Conservation (phyloP, 106 monocot genomes). For the Dactylorhiza incarnata region DNA sequence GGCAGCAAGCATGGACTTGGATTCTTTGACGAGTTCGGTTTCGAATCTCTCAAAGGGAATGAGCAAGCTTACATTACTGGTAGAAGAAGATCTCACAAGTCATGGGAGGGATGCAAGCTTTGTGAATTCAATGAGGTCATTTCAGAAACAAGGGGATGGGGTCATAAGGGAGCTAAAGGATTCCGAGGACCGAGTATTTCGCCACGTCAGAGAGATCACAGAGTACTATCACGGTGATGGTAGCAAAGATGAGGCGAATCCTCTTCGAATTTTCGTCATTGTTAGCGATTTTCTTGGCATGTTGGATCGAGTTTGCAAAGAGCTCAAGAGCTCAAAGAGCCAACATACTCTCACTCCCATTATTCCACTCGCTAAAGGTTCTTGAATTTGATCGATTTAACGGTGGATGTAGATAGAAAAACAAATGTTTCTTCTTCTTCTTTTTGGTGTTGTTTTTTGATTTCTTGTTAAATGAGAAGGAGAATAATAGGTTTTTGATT, state of each 20-base stretch:
- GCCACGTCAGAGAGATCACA: constrained; percentile 57
- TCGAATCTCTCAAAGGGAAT: constrained; percentile 50
- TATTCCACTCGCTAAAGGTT: neutral
- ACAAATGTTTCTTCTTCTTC: neutral
- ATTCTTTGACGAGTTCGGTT: constrained; percentile 47
- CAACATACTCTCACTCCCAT: too few relatives aligned
- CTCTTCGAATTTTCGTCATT: constrained; percentile 60
- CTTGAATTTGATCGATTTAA: constrained; percentile 3
- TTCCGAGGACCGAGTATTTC: constrained; percentile 36
- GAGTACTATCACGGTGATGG: constrained; percentile 82
- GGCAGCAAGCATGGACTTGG: constrained; percentile 70
- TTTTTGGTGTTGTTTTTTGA: neutral
- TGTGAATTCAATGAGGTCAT: constrained; percentile 30
- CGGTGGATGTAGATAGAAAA: neutral
- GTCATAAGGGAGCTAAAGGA: constrained; percentile 40
- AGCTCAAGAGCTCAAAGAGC: constrained; percentile 28
- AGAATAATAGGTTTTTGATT: neutral
- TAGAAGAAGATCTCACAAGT: constrained; percentile 18
- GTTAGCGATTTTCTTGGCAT: constrained; percentile 68
- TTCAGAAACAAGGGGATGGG: constrained; percentile 31
- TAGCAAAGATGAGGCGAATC: constrained; percentile 63
- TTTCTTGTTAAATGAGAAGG: neutral
- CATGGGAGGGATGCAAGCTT: constrained; percentile 25
- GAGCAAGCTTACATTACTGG: constrained; percentile 36
- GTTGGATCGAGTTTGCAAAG: constrained; percentile 65